A percentile compares a stretch with the other conserved stretches of the same genome.
Conservation (phyloP, 2,329 filamentous ascomycete genomes). For the Dothideomycetes sp. region DNA sequence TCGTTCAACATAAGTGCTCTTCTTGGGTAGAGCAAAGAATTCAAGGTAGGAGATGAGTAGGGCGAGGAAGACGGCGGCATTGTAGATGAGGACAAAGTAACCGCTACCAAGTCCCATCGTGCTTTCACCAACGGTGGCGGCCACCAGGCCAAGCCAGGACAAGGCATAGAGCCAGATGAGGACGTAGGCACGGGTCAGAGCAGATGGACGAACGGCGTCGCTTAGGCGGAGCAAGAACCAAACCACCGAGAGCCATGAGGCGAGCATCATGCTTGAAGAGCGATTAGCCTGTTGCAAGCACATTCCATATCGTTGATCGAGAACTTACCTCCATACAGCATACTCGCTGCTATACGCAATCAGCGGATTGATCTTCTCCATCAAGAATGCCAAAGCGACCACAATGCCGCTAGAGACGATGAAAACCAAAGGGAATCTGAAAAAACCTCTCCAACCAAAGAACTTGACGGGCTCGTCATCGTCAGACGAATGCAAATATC, state of each 20-base stretch:
- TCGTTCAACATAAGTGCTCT: constrained; percentile 57
- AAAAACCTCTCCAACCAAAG: constrained; percentile 71
- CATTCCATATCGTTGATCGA: background rate
- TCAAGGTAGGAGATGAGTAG: constrained; percentile 70
- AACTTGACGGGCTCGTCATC: constrained; percentile 52
- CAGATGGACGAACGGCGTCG: constrained; percentile 72
- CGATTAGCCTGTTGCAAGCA: background rate
- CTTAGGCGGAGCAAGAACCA: constrained; percentile 78
- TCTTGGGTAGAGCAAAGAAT: constrained; percentile 62
- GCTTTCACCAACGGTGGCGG: constrained; percentile 66
- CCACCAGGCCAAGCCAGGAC: constrained; percentile 63
- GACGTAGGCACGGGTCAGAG: constrained; percentile 71
- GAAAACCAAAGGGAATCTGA: constrained; percentile 72
- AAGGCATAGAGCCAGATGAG: constrained; percentile 76
- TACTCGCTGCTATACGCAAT: constrained; percentile 88
- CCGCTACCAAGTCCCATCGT: constrained; percentile 63
- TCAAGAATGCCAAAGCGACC: constrained; percentile 62
- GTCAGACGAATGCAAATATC: constrained; percentile 51
- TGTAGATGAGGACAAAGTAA: constrained; percentile 75
- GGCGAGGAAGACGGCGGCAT: constrained; percentile 65
- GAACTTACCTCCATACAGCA: constrained; percentile 58
- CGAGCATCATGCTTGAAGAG: constrained; percentile 59
- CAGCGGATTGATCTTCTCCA: constrained; percentile 77
- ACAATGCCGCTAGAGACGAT: constrained; percentile 58
- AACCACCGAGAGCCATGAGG: constrained; percentile 67